phyloP scores from a whole-genome alignment of 306 rosid species.

The Carpinus viminea region DNA sequence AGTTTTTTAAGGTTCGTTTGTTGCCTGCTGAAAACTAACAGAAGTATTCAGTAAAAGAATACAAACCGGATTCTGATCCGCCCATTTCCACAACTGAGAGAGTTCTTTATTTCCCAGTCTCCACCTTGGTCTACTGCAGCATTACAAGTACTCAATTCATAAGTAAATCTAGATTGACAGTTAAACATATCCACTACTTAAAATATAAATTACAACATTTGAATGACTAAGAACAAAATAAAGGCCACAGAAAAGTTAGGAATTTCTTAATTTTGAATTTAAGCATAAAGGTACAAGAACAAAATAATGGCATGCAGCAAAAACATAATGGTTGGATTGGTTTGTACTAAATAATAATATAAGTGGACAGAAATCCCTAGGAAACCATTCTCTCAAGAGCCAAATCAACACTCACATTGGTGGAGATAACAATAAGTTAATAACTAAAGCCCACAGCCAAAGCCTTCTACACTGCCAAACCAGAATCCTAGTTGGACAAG shows the following conservation, averaged over 20 bases:
- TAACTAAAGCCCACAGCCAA: not conserved
- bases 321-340: not conserved
- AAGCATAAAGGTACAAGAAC: not conserved
- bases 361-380: not conserved
- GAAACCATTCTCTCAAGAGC: not conserved
- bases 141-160: conserved; percentile 15
- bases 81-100: conserved; percentile 97
- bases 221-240: not conserved
- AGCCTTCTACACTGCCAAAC: conserved; percentile 1
- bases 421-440: not conserved
- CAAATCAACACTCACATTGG: not conserved
- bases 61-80: conserved; percentile 95
- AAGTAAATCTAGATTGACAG: conserved; percentile 15
- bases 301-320: not conserved
- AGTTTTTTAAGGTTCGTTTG: conserved; percentile 12
- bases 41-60: conserved; percentile 2
- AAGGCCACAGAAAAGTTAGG: not conserved
- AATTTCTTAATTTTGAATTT: not conserved
- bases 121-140: conserved; percentile 83
- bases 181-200: not conserved
- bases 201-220: not conserved
- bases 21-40: conserved; percentile 13
- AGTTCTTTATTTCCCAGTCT: conserved; percentile 95
- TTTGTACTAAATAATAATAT: not conserved
- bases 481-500: not conserved